Evolutionary conservation across 2,329 filamentous ascomycete genomes (phyloP).

Genomic region (Venturia oleaginea): DNA sequence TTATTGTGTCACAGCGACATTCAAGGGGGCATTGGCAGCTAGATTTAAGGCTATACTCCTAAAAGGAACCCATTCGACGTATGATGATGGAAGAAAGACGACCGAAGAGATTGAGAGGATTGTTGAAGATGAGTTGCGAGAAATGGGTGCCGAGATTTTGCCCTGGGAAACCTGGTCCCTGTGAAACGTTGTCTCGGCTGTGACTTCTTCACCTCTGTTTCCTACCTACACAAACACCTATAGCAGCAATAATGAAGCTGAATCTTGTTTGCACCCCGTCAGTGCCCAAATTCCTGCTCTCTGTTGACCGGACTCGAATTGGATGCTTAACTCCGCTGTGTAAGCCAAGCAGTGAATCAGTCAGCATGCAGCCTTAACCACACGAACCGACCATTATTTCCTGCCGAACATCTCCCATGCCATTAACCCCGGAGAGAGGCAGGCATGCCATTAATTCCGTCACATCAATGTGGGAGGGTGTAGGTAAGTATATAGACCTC

Average conservation of each 20-base stretch:
- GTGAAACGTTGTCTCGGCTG: not conserved
- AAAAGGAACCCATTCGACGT: slow-evolving; percentile 12
- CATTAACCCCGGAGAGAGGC: not conserved
- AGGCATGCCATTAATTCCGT: not conserved
- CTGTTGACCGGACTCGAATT: not conserved
- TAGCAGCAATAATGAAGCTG: not conserved
- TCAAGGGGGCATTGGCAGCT: not conserved
- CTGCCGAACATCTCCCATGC: not conserved
- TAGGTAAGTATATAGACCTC: not conserved
- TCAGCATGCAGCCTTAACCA: not conserved
- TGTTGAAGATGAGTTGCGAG: slow-evolving; percentile 12
- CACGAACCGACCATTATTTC: not conserved
- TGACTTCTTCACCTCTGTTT: not conserved
- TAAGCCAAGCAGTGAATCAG: not conserved
- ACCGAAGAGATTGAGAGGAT: slow-evolving; percentile 10
- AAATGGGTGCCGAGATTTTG: not conserved
- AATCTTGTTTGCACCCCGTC: not conserved
- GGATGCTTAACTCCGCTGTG: not conserved
- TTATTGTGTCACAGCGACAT: slow-evolving; percentile 10
- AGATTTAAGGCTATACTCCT: slow-evolving; percentile 12
- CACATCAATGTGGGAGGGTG: not conserved
- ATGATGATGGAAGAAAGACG: slow-evolving; percentile 7
- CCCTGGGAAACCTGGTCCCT: slow-evolving; percentile 1
- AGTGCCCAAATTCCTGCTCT: not conserved
- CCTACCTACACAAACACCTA: not conserved